Conservation (phyloP, 805 yeast species). For the Saccharomycopsis oosterbeekiorum region DNA sequence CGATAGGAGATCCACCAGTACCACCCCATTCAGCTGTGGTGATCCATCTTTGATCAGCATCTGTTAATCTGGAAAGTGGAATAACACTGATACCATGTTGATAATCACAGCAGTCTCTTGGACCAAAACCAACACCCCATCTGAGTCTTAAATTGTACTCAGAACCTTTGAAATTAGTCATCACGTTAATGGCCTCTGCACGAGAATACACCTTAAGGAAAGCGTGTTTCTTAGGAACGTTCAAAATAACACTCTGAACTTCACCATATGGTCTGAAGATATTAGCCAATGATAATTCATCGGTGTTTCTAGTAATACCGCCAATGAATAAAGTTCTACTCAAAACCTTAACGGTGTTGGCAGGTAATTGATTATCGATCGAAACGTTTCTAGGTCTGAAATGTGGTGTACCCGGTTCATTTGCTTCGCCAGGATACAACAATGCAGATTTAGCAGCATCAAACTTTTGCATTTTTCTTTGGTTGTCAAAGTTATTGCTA, state of each 20-base stretch:
- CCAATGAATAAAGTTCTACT: conserved; percentile 92
- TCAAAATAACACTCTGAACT: conserved; percentile 82
- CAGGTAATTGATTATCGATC: conserved; percentile 61
- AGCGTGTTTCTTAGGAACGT: conserved; percentile 88
- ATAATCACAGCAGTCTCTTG: conserved; percentile 96
- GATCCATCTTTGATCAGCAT: conserved; percentile 88
- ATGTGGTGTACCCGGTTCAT: conserved; percentile 63
- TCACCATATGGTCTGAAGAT: conserved; percentile 79
- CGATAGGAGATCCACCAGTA: conserved; percentile 77
- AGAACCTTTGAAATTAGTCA: conserved; percentile 62
- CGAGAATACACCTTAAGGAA: conserved; percentile 91
- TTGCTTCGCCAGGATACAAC: conserved; percentile 46
- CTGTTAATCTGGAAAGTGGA: conserved; percentile 81
- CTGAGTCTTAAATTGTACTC: conserved; percentile 63
- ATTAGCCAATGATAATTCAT: conserved; percentile 57
- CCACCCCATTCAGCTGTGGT: conserved; percentile 95
- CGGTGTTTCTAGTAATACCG: conserved; percentile 80
- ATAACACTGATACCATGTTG: conserved; percentile 82
- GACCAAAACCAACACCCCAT: conserved; percentile 99
- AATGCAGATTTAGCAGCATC: conserved; percentile 21
- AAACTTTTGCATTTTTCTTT: conserved; percentile 16
- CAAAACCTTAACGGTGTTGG: conserved; percentile 70
- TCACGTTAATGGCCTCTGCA: conserved; percentile 79
- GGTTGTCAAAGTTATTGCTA: conserved; percentile 8
- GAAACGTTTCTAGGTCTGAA: conserved; percentile 67